Conservation (phyloP, 495 filamentous ascomycete genomes). For the Talaromyces thailandensis region DNA sequence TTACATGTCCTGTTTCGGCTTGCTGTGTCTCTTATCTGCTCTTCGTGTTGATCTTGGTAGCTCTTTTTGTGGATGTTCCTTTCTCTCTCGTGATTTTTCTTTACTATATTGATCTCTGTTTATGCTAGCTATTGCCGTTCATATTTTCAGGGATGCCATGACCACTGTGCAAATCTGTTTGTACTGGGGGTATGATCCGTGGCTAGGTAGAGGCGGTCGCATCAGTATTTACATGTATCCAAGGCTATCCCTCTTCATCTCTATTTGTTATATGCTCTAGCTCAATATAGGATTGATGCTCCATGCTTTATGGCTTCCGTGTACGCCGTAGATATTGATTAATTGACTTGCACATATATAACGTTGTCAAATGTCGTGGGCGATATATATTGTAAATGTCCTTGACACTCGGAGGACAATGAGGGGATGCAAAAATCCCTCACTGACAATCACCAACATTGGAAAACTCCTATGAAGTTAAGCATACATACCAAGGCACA, state of each 20-base stretch:
- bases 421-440: no score
- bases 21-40: constrained; percentile 1
- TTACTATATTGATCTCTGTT: neutral
- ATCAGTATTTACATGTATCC: neutral
- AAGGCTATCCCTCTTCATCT: neutral
- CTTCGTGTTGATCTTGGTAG: constrained; percentile 7
- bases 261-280: neutral
- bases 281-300: neutral
- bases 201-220: neutral
- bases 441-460: no score
- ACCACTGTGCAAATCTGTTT: neutral
- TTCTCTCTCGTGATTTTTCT: constrained; percentile 2
- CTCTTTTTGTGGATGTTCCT: constrained; percentile 1
- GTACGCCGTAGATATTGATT: neutral
- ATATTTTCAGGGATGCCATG: neutral
- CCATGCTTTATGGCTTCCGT: neutral
- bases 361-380: neutral
- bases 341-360: no score
- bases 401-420: neutral
- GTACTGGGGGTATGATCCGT: neutral
- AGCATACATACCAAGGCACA: no score
- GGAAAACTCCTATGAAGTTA: no score
- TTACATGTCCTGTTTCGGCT: neutral
- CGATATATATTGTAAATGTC: neutral
- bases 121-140: neutral